Base-by-base conservation (phyloP, 176 grass and related monocot genomes). In the Melocanna baccifera region DNA sequence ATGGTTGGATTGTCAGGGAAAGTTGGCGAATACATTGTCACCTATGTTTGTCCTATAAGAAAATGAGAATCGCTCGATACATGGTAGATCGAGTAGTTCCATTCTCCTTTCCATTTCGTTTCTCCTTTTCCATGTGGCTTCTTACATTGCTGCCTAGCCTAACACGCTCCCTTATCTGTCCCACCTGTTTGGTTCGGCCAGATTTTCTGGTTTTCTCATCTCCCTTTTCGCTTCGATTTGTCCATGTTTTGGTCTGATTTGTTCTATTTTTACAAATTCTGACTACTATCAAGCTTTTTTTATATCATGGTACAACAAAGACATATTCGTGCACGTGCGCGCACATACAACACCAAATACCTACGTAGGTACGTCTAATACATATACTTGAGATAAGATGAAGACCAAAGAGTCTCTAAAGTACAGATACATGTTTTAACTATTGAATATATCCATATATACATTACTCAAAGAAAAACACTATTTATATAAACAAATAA, bases 1-100 rank as follows among this genome's bases (percentile, higher is more conserved):
- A 62, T 70, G 53, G 75, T 28, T 71, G 40, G 40, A 9, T 7
- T 34, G 39, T 37, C 73, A 23, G 20, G 47, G 61, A 32, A 84
- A 76, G 81, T 6, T 8, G 29, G 51, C 19, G 8, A 55, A 28
- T 52, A 20, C 45, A 5, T 57, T 56, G 53, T 71, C 75, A 73
- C 53, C 41, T 51, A 23, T 50, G 29, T 51, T 79, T 85, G 74
- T 79, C 84, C 15, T 76, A 18, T 18, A 36, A 69, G 26, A 34
- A 52, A 22, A 66, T 14, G 6, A 55, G 72, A 56, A 76, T 67
- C 82, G 12, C 46, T 40, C 32, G 18, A 70, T n/a, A n/a, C n/a
- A n/a, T 34, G 66, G 9, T 45, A 7, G n/a, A 67, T 29, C 23
- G 12, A 9, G 12, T 0, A 19, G 6, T 14, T 43, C 23, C 68